phyloP scores from a whole-genome alignment of 2,329 filamentous ascomycete genomes.

The Pseudohalonectria lignicola region DNA sequence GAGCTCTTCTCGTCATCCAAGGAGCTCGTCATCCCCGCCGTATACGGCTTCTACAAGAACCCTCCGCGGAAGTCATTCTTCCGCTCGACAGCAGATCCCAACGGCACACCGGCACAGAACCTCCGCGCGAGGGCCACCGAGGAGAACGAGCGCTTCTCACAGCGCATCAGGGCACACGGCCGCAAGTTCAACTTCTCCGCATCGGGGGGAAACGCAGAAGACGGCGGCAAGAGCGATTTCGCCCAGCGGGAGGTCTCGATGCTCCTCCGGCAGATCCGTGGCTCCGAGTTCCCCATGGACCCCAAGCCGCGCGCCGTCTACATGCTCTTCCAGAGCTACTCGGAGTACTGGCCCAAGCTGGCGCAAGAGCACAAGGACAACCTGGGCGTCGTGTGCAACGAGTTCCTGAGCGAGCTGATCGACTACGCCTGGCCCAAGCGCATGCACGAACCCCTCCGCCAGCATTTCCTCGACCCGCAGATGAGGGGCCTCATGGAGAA shows the following conservation, averaged over 20 bases:
- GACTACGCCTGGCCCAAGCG: slow-evolving; percentile 37
- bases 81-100: slow-evolving; percentile 33
- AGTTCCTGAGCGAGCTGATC: slow-evolving; percentile 39
- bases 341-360: slow-evolving; percentile 38
- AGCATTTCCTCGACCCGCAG: slow-evolving; percentile 35
- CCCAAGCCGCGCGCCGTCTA: slow-evolving; percentile 41
- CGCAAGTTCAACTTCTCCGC: slow-evolving; percentile 33
- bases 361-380: slow-evolving; percentile 44
- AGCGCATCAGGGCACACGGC: slow-evolving; percentile 35
- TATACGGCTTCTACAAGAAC: slow-evolving; percentile 45
- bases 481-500: slow-evolving; percentile 34
- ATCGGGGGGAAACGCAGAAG: slow-evolving; percentile 7
- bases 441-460: slow-evolving; percentile 38
- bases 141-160: slow-evolving; percentile 38
- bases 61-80: slow-evolving; percentile 40
- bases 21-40: slow-evolving; percentile 40
- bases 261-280: slow-evolving; percentile 36
- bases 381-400: slow-evolving; percentile 40
- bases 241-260: slow-evolving; percentile 35
- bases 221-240: slow-evolving; percentile 34
- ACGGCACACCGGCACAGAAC: slow-evolving; percentile 39
- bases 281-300: slow-evolving; percentile 40
- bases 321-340: slow-evolving; percentile 42
- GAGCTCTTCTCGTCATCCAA: slow-evolving; percentile 40
- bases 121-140: slow-evolving; percentile 28